Evolutionary conservation across 106 monocot genomes (phyloP).

Genomic region (Amphibolis antarctica): DNA sequence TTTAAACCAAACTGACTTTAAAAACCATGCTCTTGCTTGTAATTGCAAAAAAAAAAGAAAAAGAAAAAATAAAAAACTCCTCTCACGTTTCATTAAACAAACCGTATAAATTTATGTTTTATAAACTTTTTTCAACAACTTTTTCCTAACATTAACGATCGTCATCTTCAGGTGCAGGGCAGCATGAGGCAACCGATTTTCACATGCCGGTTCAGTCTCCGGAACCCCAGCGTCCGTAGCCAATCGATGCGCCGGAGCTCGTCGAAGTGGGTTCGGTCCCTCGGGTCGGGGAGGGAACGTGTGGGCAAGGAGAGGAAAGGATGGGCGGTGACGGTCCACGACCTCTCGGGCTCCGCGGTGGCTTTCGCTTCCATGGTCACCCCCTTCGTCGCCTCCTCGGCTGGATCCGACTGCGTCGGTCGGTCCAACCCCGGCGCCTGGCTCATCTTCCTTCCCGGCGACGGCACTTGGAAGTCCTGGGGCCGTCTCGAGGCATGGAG

Average conservation of each 20-base stretch:
- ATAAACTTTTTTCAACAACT: too few relatives aligned
- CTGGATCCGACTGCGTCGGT: conserved; percentile 69
- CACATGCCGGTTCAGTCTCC: conserved; percentile 72
- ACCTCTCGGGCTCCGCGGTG: conserved; percentile 76
- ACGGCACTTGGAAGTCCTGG: conserved; percentile 89
- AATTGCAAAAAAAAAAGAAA: too few relatives aligned
- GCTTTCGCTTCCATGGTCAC: conserved; percentile 88
- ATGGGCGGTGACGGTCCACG: conserved; percentile 83
- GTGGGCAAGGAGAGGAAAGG: conserved; percentile 56
- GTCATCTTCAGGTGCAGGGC: conserved; percentile 23
- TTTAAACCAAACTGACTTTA: too few relatives aligned
- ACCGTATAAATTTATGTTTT: too few relatives aligned
- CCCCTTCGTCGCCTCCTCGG: conserved; percentile 85
- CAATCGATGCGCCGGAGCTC: conserved; percentile 8
- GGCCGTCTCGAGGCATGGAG: conserved; percentile 89
- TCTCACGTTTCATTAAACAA: too few relatives aligned
- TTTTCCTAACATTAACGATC: too few relatives aligned
- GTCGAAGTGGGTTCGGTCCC: conserved; percentile 30
- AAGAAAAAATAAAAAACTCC: too few relatives aligned
- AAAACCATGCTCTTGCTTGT: too few relatives aligned
- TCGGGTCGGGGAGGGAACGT: conserved; percentile 47
- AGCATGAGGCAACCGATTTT: conserved; percentile 59
- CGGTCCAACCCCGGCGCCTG: conserved; percentile 87
- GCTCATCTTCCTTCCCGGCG: conserved; percentile 72
- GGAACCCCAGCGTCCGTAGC: conserved; percentile 21